phyloP scores from a whole-genome alignment of 2,329 filamentous ascomycete genomes.

The Calonectria hongkongensis region DNA sequence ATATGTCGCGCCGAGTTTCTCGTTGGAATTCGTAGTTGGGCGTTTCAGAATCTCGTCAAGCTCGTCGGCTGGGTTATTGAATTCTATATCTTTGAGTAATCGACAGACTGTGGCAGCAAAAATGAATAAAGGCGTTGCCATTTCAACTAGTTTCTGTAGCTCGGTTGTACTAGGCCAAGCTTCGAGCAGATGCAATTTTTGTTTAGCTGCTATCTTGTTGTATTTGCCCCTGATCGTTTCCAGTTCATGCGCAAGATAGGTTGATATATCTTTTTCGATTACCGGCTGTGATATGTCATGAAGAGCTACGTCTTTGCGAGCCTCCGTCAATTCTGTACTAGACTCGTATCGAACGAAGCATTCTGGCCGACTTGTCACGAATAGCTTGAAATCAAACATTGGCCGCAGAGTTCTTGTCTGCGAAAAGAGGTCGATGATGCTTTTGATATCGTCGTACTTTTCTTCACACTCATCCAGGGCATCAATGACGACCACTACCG shows the following conservation, averaged over 20 bases:
- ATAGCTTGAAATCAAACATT: slow-evolving; percentile 35
- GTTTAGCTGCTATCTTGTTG: slow-evolving; percentile 52
- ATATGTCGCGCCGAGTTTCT: slow-evolving; percentile 45
- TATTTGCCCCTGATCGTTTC: slow-evolving; percentile 46
- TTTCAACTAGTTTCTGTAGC: slow-evolving; percentile 48
- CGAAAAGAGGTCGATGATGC: not conserved
- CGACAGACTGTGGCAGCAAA: slow-evolving; percentile 58
- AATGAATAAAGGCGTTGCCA: slow-evolving; percentile 60
- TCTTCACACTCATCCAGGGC: not conserved
- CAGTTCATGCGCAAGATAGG: slow-evolving; percentile 39
- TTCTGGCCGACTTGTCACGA: slow-evolving; percentile 65
- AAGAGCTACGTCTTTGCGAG: not conserved
- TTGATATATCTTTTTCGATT: not conserved
- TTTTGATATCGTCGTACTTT: not conserved
- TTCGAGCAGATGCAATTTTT: slow-evolving; percentile 26
- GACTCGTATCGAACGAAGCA: slow-evolving; percentile 55
- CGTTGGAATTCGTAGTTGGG: not conserved
- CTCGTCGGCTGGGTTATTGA: slow-evolving; percentile 41
- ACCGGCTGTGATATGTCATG: not conserved
- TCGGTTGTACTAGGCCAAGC: slow-evolving; percentile 55
- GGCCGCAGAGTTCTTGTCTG: not conserved
- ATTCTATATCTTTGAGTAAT: slow-evolving; percentile 49
- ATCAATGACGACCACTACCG: not conserved
- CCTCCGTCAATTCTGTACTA: not conserved
- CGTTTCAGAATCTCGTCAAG: slow-evolving; percentile 50